These are phyloP conservation scores for Atkinsonella texensis DNA, from an alignment of 2,329 filamentous ascomycete species.

Conservation along the genomic window DNA sequence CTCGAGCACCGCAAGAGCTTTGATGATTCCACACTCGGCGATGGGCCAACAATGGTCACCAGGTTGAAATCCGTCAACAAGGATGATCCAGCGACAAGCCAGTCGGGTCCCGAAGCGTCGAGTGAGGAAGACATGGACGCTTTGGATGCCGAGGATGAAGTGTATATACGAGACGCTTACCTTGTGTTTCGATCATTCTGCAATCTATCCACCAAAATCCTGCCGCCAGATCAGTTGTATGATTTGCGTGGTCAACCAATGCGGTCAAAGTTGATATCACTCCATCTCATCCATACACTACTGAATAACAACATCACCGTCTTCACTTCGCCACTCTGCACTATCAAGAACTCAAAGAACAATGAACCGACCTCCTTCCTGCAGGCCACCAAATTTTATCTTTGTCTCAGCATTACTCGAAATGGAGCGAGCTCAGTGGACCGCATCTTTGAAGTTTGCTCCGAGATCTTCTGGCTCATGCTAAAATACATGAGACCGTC, in stretches of 20 bases:
- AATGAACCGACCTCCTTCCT: constrained; percentile 83
- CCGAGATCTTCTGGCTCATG: constrained; percentile 98
- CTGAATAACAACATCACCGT: constrained; percentile 88
- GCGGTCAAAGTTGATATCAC: constrained; percentile 89
- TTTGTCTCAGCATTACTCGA: constrained; percentile 86
- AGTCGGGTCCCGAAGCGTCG: constrained; percentile 41
- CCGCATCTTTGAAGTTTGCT: constrained; percentile 86
- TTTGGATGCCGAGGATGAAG: constrained; percentile 71
- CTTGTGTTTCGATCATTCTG: constrained; percentile 96
- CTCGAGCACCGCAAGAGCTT: constrained; percentile 57
- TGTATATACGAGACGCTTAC: constrained; percentile 94
- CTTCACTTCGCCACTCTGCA: constrained; percentile 84
- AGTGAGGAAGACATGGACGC: constrained; percentile 45
- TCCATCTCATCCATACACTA: constrained; percentile 90
- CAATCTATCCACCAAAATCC: constrained; percentile 86
- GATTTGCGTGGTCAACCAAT: constrained; percentile 91
- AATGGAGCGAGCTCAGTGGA: constrained; percentile 92
- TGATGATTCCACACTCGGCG: constrained; percentile 53
- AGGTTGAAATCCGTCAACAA: constrained; percentile 39
- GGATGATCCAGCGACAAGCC: constrained; percentile 31
- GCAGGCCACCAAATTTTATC: constrained; percentile 91
- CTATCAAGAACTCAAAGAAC: constrained; percentile 81
- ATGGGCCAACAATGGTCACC: constrained; percentile 56
- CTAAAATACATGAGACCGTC: constrained; percentile 84
- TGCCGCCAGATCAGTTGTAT: constrained; percentile 82